phyloP scores from a whole-genome alignment of 2,329 filamentous ascomycete species.

The Exophiala alcalophila region DNA sequence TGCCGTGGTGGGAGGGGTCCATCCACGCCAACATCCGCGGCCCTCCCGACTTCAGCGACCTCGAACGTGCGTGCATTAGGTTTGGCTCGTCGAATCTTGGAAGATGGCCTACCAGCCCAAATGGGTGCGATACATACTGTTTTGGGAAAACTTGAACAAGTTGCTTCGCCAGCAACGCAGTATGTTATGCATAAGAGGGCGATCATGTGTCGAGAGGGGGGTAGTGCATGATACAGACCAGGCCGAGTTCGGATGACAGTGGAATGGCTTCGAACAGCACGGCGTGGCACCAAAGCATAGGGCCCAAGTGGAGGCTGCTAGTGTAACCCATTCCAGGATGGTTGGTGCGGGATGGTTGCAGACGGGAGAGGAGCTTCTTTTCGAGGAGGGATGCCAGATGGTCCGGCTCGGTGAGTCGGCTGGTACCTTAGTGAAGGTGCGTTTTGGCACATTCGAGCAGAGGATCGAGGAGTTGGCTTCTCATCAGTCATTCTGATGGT shows the following conservation, averaged over 20 bases:
- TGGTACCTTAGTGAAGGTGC: background rate
- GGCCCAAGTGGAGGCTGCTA: constrained; percentile 5
- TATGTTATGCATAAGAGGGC: constrained; percentile 24
- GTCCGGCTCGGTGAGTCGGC: background rate
- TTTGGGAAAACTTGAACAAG: constrained; percentile 18
- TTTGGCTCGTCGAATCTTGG: constrained; percentile 3
- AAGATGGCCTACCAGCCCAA: constrained; percentile 9
- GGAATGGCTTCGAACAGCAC: no score
- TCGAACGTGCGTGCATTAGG: constrained; percentile 12
- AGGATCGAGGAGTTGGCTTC: constrained; percentile 11
- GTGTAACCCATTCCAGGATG: constrained; percentile 21
- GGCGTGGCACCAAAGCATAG: no score
- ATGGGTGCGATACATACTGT: constrained; percentile 10
- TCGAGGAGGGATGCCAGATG: background rate
- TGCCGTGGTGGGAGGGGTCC: no score
- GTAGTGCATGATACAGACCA: constrained; percentile 8
- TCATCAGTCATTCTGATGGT: no score
- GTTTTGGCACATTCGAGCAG: constrained; percentile 6
- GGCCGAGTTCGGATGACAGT: no score
- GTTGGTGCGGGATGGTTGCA: constrained; percentile 11
- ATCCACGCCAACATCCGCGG: no score
- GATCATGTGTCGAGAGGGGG: constrained; percentile 17
- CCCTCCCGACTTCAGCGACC: background rate
- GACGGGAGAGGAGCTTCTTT: constrained; percentile 2
- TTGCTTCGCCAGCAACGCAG: constrained; percentile 21